phyloP scores from a whole-genome alignment of 1,284 basidiomycete species.

The Ganoderma boninense region DNA sequence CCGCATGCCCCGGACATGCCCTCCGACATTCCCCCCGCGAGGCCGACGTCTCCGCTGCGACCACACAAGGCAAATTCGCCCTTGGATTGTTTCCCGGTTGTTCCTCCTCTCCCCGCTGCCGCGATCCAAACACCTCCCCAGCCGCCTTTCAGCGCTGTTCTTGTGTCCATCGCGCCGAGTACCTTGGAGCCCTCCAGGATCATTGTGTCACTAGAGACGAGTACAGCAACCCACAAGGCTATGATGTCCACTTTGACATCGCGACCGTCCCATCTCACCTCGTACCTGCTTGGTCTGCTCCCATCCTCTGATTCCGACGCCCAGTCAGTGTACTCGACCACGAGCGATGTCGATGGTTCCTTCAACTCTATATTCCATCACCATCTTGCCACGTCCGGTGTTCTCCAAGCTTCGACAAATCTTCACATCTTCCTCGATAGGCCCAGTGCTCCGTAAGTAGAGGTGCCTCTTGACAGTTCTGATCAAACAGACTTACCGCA shows the following conservation, averaged over 20 bases:
- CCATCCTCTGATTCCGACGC: conserved; percentile 49
- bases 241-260: conserved; percentile 71
- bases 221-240: conserved; percentile 67
- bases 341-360: conserved; percentile 42
- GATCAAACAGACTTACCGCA: conserved; percentile 17
- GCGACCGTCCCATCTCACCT: conserved; percentile 69
- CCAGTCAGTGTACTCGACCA: conserved; percentile 51
- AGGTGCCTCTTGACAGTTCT: background rate
- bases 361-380: conserved; percentile 62
- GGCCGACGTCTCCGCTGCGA: conserved; percentile 39
- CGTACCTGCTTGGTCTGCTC: conserved; percentile 61
- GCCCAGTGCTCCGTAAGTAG: conserved; percentile 76
- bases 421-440: conserved; percentile 85
- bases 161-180: conserved; percentile 66
- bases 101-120: conserved; percentile 46
- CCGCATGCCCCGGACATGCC: conserved; percentile 32
- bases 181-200: conserved; percentile 63
- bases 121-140: conserved; percentile 46
- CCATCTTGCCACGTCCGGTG: conserved; percentile 67
- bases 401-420: conserved; percentile 54
- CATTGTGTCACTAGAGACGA: conserved; percentile 76
- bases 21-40: conserved; percentile 25
- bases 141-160: conserved; percentile 68
- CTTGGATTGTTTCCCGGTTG: conserved; percentile 48
- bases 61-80: conserved; percentile 50